Percentiles rank a stretch among this genome's conserved stretches.
Conservation (phyloP, 768 basidiomycete genomes). For the Leccinum subtestaceum region DNA sequence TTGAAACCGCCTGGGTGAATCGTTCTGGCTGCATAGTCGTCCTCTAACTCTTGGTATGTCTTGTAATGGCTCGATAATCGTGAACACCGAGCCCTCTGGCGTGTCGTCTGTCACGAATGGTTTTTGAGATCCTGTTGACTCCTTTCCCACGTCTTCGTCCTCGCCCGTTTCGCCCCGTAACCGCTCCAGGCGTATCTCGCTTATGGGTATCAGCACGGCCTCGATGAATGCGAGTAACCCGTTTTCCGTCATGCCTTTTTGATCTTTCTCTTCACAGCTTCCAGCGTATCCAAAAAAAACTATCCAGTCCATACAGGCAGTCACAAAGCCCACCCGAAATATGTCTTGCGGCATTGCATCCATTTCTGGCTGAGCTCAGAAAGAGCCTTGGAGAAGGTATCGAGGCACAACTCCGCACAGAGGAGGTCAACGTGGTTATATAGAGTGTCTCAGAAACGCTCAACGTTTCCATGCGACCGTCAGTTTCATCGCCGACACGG, state of each 20-base stretch:
- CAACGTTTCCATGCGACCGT: conserved; percentile 97
- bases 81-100: conserved; percentile 80
- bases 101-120: conserved; percentile 69
- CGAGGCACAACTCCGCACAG: conserved; percentile 85
- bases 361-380: conserved; percentile 96
- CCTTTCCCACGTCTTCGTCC: conserved; percentile 44
- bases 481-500: conserved; percentile 97
- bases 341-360: conserved; percentile 93
- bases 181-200: conserved; percentile 66
- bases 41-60: conserved; percentile 61
- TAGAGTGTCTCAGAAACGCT: conserved; percentile 92
- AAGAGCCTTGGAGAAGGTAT: conserved; percentile 84
- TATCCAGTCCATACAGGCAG: conserved; percentile 94
- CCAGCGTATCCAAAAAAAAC: conserved; percentile 86
- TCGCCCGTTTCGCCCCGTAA: conserved; percentile 42
- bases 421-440: conserved; percentile 84
- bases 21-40: conserved; percentile 70
- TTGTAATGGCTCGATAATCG: conserved; percentile 72
- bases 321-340: conserved; percentile 93
- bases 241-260: conserved; percentile 71
- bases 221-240: conserved; percentile 83
- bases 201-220: conserved; percentile 87
- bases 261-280: conserved; percentile 76
- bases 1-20: conserved; percentile 93
- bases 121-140: conserved; percentile 48